Conservation (phyloP, 2,329 filamentous ascomycete genomes). For the Trichoderma oligosporum region DNA sequence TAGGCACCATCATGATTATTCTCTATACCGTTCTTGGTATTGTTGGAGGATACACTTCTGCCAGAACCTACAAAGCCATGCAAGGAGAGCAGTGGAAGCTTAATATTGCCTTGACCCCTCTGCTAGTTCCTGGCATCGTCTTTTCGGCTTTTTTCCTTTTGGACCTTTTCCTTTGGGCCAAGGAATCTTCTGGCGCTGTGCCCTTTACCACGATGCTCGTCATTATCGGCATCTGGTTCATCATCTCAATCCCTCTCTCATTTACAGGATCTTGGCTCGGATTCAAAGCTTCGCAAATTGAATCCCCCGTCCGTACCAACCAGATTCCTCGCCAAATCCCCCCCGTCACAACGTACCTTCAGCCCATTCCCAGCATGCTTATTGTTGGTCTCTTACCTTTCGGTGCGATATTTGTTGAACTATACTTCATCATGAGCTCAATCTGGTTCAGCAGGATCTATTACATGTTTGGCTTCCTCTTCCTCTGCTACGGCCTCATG, state of each 20-base stretch:
- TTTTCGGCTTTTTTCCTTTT: conserved; percentile 89
- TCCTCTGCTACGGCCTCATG: conserved; percentile 96
- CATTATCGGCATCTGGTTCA: conserved; percentile 89
- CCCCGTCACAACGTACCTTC: conserved; percentile 75
- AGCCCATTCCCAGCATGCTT: conserved; percentile 83
- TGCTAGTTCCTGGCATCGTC: conserved; percentile 80
- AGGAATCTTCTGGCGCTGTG: conserved; percentile 86
- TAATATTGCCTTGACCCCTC: conserved; percentile 83
- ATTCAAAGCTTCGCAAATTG: conserved; percentile 69
- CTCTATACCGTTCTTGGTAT: conserved; percentile 92
- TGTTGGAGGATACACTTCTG: conserved; percentile 84
- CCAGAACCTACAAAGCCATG: conserved; percentile 91
- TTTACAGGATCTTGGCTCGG: conserved; percentile 89
- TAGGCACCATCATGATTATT: conserved; percentile 89
- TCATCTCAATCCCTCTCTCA: conserved; percentile 90
- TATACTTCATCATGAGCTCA: conserved; percentile 99
- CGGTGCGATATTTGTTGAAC: conserved; percentile 93
- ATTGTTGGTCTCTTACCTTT: conserved; percentile 92
- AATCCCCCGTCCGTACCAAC: conserved; percentile 87
- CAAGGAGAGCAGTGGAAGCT: conserved; percentile 91
- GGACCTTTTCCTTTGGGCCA: conserved; percentile 94
- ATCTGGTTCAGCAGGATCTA: conserved; percentile 99
- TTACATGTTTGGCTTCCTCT: conserved; percentile 99
- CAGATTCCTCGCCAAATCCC: conserved; percentile 98
- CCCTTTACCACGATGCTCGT: conserved; percentile 97